Evolutionary conservation across 345 rosid species (phyloP), one percentile per base, ranked within the genome.

Genomic region (Citrus glauca): DNA sequence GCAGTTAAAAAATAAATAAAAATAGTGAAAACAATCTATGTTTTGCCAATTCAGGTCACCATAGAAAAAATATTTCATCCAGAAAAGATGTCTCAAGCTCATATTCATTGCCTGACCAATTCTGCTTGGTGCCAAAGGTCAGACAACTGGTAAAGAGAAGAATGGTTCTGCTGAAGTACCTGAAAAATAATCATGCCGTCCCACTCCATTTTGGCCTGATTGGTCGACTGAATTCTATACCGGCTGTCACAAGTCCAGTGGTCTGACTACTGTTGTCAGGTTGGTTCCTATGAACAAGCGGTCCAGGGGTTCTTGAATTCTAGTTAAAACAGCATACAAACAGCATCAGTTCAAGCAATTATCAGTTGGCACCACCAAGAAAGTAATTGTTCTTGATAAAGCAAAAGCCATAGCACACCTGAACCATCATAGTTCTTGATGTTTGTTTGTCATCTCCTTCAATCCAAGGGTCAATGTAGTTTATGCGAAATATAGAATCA

Each of bases 391-490:
- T 20, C 9, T 20, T 30, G 1, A 60, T 8, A 67, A 16, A 53
- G 5, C 57, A 53, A 5, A 50, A 53, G 5, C 19, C 19, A 53
- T 42, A 28, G 9, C 63, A 35, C 85, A 96, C 99, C 95, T 94
- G 99, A 82, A 94, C 86, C 94, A 89, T 90, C 76, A 92, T 89
- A 64, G 98, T 90, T 80, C 97, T 89, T 69, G 98, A 94, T 74
- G 97, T 94, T 79, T 88, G 86, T 80, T 94, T 96, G 83, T 94
- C 97, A 75, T 94, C 94, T 64, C 98, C 98, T 86, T 92, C 92
- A 85, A 96, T 96, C 98, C 99, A 96, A 40, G 98, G 99, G 85
- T 94, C 99, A 17, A 93, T 94, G 87, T 94, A 96, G 82, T 96
- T 96, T 78, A 91, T 63, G 38, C 97, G 92, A 77, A 91, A 92